These are phyloP conservation scores for Hyaloscypha variabilis DNA, from an alignment of 495 filamentous ascomycete genomes.

Conservation along the genomic window DNA sequence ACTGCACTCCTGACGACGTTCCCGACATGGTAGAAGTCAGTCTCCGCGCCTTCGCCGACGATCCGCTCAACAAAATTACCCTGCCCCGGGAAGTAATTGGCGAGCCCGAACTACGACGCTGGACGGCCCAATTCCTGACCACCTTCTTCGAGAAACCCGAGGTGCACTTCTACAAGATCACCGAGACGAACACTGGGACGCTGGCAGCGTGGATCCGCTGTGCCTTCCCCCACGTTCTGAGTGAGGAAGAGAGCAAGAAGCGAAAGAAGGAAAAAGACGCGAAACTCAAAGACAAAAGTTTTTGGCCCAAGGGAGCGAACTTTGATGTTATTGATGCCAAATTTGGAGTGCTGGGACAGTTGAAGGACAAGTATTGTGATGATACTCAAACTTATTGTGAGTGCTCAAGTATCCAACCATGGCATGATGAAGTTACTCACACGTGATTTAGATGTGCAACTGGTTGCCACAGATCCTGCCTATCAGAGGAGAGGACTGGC, in stretches of 20 bases:
- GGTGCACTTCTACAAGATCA: conserved; percentile 26
- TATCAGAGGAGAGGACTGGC: conserved; percentile 30
- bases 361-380: conserved; percentile 18
- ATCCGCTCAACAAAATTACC: conserved; percentile 15
- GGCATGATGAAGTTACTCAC: conserved; percentile 7
- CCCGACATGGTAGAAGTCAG: conserved; percentile 22
- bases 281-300: not conserved
- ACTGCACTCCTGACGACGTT: conserved; percentile 24
- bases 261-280: conserved; percentile 8
- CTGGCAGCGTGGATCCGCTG: conserved; percentile 25
- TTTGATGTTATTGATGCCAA: conserved; percentile 22
- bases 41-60: conserved; percentile 25
- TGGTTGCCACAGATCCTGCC: conserved; percentile 20
- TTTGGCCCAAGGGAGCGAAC: conserved; percentile 31
- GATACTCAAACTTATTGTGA: conserved; percentile 27
- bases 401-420: no score
- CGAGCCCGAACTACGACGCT: conserved; percentile 9
- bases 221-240: conserved; percentile 20
- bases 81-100: conserved; percentile 12
- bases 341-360: conserved; percentile 17
- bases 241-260: conserved; percentile 19
- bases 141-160: conserved; percentile 18
- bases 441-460: conserved; percentile 17
- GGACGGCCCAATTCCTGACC: conserved; percentile 18
- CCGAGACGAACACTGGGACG: conserved; percentile 8